Evolutionary conservation across 805 yeast species (phyloP), one percentile per base, ranked within the genome.

Genomic region (Pichia ethanolica): DNA sequence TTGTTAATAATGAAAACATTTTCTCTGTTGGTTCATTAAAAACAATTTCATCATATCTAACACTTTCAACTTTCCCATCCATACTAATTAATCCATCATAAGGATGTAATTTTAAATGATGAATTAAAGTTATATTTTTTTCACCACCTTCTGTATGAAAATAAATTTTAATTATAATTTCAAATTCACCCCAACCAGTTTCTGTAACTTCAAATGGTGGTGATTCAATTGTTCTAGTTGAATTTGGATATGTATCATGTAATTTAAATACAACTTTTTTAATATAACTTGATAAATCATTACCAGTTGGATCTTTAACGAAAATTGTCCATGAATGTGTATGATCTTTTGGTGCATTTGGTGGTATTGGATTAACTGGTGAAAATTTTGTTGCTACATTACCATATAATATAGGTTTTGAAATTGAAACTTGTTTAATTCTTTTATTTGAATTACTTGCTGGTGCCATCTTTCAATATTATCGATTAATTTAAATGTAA

Each of bases 151-250:
- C 95, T n/a, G 83, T 76, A 37, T 82, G 83, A 65, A 93, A 93
- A 64, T 83, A 90, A 14, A 93, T 79, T 62, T 90, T 87, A 48
- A 93, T 82, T 36, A 86, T 79, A 53, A 93, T 85, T 61, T 93
- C 99, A 67, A 93, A 93, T 66, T 93, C 99, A 56, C 99, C 99
- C 99, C 99, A 93, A 0, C 99, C 99, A 0, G 98, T 87, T 62
- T 93, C 99, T 2, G 96, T 86, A 32, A 93, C 89, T 64, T 89
- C 95, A 60, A 85, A 93, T 0, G 99, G 99, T 2, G 98, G 97
- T 33, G 72, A 64, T 54, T 93, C 98, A 13, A 91, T 74, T 1
- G 93, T 77, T 48, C 99, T 72, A n/a, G 89, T 80, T 1, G 97
- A 79, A 58, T 83, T 87, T 25, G 83, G 84, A 59, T 91, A 93